Percentiles rank a stretch among this genome's conserved stretches.
phyloP scores from a whole-genome alignment of 164 flowering plant genomes.

The Euptelea pleiosperma region DNA sequence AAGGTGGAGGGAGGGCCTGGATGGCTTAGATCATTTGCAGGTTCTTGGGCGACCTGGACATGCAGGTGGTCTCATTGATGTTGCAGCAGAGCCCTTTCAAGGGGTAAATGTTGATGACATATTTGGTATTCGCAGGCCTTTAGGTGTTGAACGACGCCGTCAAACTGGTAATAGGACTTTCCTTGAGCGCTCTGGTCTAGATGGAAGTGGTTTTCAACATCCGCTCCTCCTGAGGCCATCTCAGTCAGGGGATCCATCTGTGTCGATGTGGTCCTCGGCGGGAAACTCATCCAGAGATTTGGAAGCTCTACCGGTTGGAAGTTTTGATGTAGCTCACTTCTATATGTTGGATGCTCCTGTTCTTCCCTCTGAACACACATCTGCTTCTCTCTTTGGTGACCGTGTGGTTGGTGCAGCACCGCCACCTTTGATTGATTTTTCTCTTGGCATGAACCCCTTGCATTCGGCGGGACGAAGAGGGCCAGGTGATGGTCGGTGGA shows the following conservation, averaged over 20 bases:
- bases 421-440: slow-evolving; percentile 70
- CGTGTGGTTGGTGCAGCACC: slow-evolving; percentile 62
- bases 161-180: slow-evolving; percentile 52
- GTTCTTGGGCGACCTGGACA: slow-evolving; percentile 82
- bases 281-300: slow-evolving; percentile 57
- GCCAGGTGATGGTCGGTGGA: slow-evolving; percentile 87
- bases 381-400: slow-evolving; percentile 58
- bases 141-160: slow-evolving; percentile 76
- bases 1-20: slow-evolving; percentile 90
- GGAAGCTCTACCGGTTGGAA: slow-evolving; percentile 60
- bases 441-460: slow-evolving; percentile 75
- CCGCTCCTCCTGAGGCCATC: slow-evolving; percentile 83
- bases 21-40: slow-evolving; percentile 83
- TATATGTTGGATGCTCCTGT: slow-evolving; percentile 89
- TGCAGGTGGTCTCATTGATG: slow-evolving; percentile 67
- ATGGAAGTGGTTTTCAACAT: slow-evolving; percentile 75
- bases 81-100: slow-evolving; percentile 81
- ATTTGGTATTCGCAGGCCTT: slow-evolving; percentile 70
- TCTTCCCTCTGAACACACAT: slow-evolving; percentile 62
- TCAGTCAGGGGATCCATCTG: slow-evolving; percentile 49
- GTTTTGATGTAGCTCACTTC: slow-evolving; percentile 62
- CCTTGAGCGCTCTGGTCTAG: slow-evolving; percentile 59
- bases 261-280: slow-evolving; percentile 57
- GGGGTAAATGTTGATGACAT: slow-evolving; percentile 91
- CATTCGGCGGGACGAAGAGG: slow-evolving; percentile 70